These are phyloP conservation scores for Corynascus novoguineensis DNA, from an alignment of 495 filamentous ascomycete species.

Conservation along the genomic window DNA sequence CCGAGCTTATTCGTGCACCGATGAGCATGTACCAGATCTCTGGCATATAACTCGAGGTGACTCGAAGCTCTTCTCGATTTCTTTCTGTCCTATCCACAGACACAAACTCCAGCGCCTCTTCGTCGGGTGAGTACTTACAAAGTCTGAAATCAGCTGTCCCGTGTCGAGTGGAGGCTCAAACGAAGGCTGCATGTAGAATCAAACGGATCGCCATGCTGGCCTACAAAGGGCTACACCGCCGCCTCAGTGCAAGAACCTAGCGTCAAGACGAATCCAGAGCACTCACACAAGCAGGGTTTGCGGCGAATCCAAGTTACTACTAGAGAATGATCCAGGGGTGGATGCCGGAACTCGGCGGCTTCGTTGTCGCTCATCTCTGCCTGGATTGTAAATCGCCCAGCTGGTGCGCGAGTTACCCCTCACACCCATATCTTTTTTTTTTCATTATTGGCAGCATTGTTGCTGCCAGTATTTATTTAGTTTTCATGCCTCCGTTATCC, in stretches of 20 bases:
- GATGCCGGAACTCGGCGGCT: background rate
- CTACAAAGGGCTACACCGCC: background rate
- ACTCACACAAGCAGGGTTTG: background rate
- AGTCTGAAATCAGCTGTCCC: background rate
- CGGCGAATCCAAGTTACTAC: background rate
- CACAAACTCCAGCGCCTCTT: background rate
- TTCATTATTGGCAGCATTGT: background rate
- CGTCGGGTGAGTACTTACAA: background rate
- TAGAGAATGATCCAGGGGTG: background rate
- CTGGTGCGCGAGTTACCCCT: background rate
- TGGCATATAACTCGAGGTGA: background rate
- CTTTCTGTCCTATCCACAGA: background rate
- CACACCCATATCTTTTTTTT: background rate
- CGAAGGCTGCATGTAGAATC: background rate
- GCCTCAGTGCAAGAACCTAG: background rate
- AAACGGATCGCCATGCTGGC: background rate
- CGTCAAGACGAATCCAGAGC: background rate
- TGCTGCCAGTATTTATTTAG: background rate
- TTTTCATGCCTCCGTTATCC: background rate
- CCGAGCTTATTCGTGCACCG: too few species aligned
- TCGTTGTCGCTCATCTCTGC: background rate
- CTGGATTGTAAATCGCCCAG: background rate
- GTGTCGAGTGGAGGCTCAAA: background rate
- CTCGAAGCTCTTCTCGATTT: background rate
- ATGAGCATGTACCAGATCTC: too few species aligned